phyloP scores from a whole-genome alignment of 129 eudicot genomes.

The Flaveria bidentis region DNA sequence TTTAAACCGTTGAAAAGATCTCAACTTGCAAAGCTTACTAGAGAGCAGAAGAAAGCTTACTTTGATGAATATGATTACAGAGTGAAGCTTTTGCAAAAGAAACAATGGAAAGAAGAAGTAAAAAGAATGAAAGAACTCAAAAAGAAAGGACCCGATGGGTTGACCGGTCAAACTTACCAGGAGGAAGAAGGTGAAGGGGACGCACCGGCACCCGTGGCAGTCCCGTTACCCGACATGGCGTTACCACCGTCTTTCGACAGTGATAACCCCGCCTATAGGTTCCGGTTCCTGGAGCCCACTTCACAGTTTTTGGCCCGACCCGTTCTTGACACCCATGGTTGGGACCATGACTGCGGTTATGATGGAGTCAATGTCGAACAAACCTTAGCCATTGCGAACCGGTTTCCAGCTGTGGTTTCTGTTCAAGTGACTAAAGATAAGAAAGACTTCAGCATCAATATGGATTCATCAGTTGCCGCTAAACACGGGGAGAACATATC shows the following conservation, averaged over 20 bases:
- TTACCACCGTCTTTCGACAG: constrained; percentile 81
- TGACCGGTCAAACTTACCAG: constrained; percentile 12
- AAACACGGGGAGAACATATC: constrained; percentile 78
- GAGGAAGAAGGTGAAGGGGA: constrained; percentile 72
- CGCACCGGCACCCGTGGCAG: constrained; percentile 75
- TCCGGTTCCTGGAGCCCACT: constrained; percentile 88
- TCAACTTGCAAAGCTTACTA: constrained; percentile 74
- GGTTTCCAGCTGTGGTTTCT: constrained; percentile 57
- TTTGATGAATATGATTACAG: constrained; percentile 95
- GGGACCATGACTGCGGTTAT: constrained; percentile 98
- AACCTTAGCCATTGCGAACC: constrained; percentile 53
- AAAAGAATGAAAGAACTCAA: constrained; percentile 78
- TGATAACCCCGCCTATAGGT: constrained; percentile 69
- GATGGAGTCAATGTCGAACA: constrained; percentile 91
- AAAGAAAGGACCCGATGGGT: constrained; percentile 55
- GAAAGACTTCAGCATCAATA: constrained; percentile 73
- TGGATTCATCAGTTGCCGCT: constrained; percentile 77
- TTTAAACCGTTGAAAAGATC: constrained; percentile 77
- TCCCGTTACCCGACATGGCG: constrained; percentile 88
- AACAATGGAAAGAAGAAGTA: constrained; percentile 90
- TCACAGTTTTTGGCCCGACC: constrained; percentile 91
- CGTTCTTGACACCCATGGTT: constrained; percentile 74
- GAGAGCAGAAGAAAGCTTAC: constrained; percentile 84
- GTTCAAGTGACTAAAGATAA: constrained; percentile 81
- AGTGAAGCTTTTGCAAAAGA: constrained; percentile 91